Evolutionary conservation across 2,329 filamentous ascomycete species (phyloP).

Genomic region (Verticillium nonalfalfae): DNA sequence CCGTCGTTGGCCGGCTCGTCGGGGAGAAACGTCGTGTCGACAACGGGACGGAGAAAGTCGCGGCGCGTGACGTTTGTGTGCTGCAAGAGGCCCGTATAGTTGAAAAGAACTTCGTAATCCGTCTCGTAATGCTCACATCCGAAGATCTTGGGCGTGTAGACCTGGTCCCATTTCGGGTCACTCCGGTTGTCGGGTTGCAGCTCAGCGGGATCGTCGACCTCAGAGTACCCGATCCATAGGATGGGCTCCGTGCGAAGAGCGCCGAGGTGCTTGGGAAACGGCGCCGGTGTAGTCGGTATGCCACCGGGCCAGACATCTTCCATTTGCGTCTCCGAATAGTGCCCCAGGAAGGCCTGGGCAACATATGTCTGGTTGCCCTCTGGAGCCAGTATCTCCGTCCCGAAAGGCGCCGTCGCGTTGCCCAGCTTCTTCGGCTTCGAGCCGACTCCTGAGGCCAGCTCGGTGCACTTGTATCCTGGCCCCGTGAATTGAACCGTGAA

Average conservation of each 20-base stretch:
- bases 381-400: constrained; percentile 18
- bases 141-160: constrained; percentile 24
- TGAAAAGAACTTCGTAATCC: constrained; percentile 21
- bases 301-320: constrained; percentile 17
- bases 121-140: constrained; percentile 27
- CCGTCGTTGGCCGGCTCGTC: constrained; percentile 20
- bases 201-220: constrained; percentile 15
- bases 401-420: constrained; percentile 17
- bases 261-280: constrained; percentile 20
- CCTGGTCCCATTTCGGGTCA: constrained; percentile 17
- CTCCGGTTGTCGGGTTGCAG: constrained; percentile 11
- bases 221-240: constrained; percentile 27
- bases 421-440: constrained; percentile 15
- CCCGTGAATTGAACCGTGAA: constrained; percentile 24
- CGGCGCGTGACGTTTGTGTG: constrained; percentile 12
- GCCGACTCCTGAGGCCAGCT: constrained; percentile 19
- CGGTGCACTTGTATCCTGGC: constrained; percentile 27
- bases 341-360: constrained; percentile 16
- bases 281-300: constrained; percentile 12
- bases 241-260: constrained; percentile 25
- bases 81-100: constrained; percentile 18
- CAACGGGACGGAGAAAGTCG: constrained; percentile 15
- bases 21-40: constrained; percentile 19
- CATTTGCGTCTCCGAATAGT: constrained; percentile 20
- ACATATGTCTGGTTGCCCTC: constrained; percentile 23